phyloP scores from a whole-genome alignment of 2,329 filamentous ascomycete genomes.

The Calycina marina region DNA sequence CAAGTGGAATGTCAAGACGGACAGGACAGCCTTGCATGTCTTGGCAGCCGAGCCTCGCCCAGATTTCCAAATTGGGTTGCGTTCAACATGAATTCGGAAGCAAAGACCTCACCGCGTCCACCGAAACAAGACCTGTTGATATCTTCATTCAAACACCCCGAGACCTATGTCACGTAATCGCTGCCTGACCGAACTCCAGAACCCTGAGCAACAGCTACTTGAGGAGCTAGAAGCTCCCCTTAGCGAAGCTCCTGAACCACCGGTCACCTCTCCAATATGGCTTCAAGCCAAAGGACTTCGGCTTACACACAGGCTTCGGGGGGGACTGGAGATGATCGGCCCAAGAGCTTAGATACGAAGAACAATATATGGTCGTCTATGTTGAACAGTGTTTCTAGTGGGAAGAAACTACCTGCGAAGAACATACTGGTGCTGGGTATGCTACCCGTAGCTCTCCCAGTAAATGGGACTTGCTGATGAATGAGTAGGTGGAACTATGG shows the following conservation, averaged over 20 bases:
- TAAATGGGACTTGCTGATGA: conserved; percentile 15
- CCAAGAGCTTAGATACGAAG: conserved; percentile 54
- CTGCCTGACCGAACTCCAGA: too few species aligned
- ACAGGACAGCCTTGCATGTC: too few species aligned
- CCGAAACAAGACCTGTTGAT: too few species aligned
- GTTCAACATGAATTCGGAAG: too few species aligned
- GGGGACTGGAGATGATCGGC: conserved; percentile 36
- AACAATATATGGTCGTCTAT: conserved; percentile 91
- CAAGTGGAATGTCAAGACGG: too few species aligned
- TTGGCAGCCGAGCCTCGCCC: too few species aligned
- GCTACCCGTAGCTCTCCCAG: conserved; percentile 12
- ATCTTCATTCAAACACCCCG: too few species aligned
- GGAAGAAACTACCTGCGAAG: conserved; percentile 82
- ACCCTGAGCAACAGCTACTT: too few species aligned
- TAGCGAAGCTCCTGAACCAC: neutral
- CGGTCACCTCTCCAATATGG: conserved; percentile 12
- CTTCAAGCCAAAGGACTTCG: conserved; percentile 20
- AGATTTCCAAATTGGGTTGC: neutral
- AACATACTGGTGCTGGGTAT: conserved; percentile 74
- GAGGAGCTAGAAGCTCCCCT: too few species aligned
- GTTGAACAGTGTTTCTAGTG: conserved; percentile 80
- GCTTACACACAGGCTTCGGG: conserved; percentile 40
- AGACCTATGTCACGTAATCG: too few species aligned
- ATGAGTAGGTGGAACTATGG: conserved; percentile 56
- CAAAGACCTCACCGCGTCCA: too few species aligned